These are phyloP conservation scores for Zangia roseola DNA, from an alignment of 768 basidiomycete species.

Conservation along the genomic window DNA sequence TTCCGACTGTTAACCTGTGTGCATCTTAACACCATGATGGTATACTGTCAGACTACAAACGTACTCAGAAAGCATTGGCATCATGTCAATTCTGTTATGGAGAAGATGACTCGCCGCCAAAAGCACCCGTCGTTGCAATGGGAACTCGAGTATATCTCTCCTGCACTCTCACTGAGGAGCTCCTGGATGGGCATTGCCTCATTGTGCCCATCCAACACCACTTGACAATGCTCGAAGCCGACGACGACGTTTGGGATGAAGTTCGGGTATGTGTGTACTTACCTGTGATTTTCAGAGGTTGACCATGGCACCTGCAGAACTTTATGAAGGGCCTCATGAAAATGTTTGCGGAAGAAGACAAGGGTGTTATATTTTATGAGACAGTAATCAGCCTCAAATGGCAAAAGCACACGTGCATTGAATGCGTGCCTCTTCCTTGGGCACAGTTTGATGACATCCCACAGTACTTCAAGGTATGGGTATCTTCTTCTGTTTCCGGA, in stretches of 20 bases:
- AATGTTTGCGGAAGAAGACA: slow-evolving; percentile 91
- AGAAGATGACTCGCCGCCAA: slow-evolving; percentile 90
- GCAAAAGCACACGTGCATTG: slow-evolving; percentile 91
- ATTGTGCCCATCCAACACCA: slow-evolving; percentile 97
- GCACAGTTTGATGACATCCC: slow-evolving; percentile 84
- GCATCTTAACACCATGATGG: not conserved
- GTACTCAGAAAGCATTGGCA: slow-evolving; percentile 87
- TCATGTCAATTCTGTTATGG: slow-evolving; percentile 86
- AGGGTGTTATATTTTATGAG: slow-evolving; percentile 94
- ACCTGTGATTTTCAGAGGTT: not conserved
- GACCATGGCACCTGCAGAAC: slow-evolving; percentile 39
- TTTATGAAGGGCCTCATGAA: slow-evolving; percentile 93
- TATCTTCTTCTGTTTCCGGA: not conserved
- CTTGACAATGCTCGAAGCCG: slow-evolving; percentile 85
- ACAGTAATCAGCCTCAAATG: slow-evolving; percentile 83
- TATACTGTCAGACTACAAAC: slow-evolving; percentile 74
- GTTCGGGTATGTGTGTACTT: slow-evolving; percentile 62
- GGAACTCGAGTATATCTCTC: slow-evolving; percentile 91
- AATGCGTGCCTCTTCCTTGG: slow-evolving; percentile 92
- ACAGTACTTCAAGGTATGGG: slow-evolving; percentile 85
- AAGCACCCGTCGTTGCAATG: slow-evolving; percentile 85
- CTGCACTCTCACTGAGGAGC: slow-evolving; percentile 82
- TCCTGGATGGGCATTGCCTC: slow-evolving; percentile 89
- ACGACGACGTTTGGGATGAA: slow-evolving; percentile 99
- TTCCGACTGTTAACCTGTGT: not conserved